Percentiles rank a stretch among this genome's conserved stretches.
Conservation (phyloP, 345 rosid genomes). For the Acer campestre region DNA sequence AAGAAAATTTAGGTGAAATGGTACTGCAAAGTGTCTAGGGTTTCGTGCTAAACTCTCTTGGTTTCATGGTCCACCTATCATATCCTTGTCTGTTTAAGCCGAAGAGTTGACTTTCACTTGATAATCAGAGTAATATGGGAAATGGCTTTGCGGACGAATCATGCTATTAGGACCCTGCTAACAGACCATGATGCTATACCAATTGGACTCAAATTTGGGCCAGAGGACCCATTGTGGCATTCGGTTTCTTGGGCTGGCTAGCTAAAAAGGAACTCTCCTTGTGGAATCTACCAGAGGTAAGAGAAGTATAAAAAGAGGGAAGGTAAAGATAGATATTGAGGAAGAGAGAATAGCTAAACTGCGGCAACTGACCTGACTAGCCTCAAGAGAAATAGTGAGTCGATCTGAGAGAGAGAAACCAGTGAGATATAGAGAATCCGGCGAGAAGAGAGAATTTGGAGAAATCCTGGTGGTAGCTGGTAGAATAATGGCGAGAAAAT, state of each 20-base stretch:
- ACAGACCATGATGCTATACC: neutral
- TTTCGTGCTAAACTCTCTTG: constrained; percentile 6
- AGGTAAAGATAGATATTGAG: neutral
- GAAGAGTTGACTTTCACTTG: neutral
- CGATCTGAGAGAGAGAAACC: neutral
- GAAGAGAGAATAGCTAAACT: neutral
- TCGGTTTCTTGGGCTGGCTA: neutral
- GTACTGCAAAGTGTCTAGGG: constrained; percentile 11
- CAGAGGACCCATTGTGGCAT: neutral
- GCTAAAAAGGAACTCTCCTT: neutral
- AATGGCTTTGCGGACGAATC: neutral
- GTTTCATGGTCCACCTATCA: constrained; percentile 3
- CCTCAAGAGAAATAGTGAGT: neutral
- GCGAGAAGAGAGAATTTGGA: neutral
- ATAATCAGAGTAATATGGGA: neutral
- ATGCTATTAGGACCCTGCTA: too few relatives aligned
- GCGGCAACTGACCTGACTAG: constrained; percentile 6
- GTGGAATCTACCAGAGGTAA: neutral
- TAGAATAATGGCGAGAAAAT: neutral
- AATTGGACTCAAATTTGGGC: neutral
- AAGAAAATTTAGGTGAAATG: neutral
- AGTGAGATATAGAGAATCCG: neutral
- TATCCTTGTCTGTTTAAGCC: neutral
- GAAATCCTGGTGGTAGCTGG: neutral
- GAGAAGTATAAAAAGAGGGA: neutral